Conservation (phyloP, 208 protist genomes). For the Endotrypanum monterogeii region DNA sequence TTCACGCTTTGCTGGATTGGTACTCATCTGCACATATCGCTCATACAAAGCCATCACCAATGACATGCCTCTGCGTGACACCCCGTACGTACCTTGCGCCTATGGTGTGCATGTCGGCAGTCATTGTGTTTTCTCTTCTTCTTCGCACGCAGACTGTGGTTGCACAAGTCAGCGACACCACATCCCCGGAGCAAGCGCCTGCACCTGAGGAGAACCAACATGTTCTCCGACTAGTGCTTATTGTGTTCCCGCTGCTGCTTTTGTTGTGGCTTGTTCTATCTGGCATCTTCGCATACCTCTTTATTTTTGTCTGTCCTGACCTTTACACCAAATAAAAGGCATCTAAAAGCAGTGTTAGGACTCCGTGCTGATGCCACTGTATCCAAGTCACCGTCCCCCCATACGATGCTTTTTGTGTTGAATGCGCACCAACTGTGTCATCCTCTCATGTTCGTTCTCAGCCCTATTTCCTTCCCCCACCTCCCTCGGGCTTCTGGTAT, state of each 20-base stretch:
- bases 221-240: conserved; percentile 8
- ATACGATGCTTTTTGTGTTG: neutral
- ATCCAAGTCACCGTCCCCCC: neutral
- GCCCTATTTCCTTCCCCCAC: neutral
- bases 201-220: conserved; percentile 18
- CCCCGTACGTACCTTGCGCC: neutral
- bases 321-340: conserved; percentile 17
- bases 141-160: neutral
- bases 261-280: conserved; percentile 13
- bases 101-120: neutral
- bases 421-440: neutral
- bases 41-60: neutral
- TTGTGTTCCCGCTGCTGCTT: conserved; percentile 19
- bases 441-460: too few relatives aligned
- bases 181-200: neutral
- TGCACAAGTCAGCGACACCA: neutral
- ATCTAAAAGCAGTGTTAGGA: neutral
- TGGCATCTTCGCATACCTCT: conserved; percentile 19
- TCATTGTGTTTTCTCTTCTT: neutral
- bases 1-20: too few relatives aligned
- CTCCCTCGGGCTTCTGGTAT: neutral
- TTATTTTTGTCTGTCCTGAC: conserved; percentile 21
- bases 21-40: neutral
- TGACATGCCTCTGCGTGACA: neutral
- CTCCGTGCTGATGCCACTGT: neutral